Percentiles rank a stretch among this genome's conserved stretches.
phyloP scores from a whole-genome alignment of 192 early-diverging fungal genomes.

The Spinellus fusiger region DNA sequence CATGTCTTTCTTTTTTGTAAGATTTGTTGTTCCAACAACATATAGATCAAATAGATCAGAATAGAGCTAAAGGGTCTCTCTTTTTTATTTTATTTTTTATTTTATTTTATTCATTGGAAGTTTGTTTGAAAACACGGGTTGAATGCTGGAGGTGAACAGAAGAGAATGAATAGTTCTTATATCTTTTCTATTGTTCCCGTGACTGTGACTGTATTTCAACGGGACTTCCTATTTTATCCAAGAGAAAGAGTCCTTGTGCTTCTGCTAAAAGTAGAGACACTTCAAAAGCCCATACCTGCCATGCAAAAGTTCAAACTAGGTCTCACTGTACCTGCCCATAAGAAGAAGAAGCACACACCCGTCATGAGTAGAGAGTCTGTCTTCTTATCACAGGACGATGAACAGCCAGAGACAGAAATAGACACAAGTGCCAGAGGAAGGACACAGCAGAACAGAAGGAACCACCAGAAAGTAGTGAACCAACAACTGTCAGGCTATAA shows the following conservation, averaged over 20 bases:
- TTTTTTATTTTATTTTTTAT: no score
- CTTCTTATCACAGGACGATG: constrained; percentile 1
- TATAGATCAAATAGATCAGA: no score
- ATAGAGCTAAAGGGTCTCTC: no score
- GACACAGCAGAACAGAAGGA: background rate
- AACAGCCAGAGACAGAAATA: constrained; percentile 1
- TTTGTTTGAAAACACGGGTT: no score
- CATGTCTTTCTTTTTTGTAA: no score
- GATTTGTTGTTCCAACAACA: no score
- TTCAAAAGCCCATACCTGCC: no score
- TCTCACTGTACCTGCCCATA: constrained; percentile 2
- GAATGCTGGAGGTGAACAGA: no score
- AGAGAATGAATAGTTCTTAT: no score
- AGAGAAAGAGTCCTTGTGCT: background rate
- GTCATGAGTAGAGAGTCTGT: background rate
- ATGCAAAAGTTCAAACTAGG: constrained; percentile 16
- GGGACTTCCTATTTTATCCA: background rate
- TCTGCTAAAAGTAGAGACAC: background rate
- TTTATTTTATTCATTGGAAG: no score
- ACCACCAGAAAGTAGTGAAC: constrained; percentile 12
- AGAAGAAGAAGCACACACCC: constrained; percentile 1
- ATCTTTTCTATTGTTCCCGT: no score
- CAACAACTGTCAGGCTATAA: constrained; percentile 8
- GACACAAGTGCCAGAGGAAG: background rate
- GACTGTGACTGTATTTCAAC: no score